Evolutionary conservation across 768 basidiomycete genomes (phyloP).

Genomic region (Amanita jacksonii): DNA sequence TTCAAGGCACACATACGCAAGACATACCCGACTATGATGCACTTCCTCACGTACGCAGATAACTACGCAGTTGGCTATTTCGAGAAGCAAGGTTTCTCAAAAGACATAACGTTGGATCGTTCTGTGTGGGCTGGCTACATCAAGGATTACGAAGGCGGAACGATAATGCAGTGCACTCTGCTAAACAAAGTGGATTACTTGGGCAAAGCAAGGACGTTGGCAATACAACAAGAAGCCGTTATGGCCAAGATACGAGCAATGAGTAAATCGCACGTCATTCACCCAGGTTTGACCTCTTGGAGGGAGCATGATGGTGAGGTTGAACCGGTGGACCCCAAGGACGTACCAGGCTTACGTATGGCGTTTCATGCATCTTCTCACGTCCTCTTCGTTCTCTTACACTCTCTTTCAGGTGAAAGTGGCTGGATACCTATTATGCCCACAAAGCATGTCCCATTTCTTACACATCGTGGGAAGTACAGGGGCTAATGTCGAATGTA

Average conservation of each 20-base stretch:
- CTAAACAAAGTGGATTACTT: conserved; percentile 88
- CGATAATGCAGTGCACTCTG: conserved; percentile 98
- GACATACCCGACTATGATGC: conserved; percentile 79
- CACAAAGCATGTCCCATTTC: conserved; percentile 41
- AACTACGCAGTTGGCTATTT: conserved; percentile 99
- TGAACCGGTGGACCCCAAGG: conserved; percentile 55
- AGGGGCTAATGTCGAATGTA: conserved; percentile 12
- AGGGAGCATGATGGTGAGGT: conserved; percentile 57
- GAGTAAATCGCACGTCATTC: conserved; percentile 79
- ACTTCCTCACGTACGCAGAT: conserved; percentile 97
- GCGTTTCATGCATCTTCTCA: conserved; percentile 5
- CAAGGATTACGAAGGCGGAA: conserved; percentile 99
- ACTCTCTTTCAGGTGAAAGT: conserved; percentile 58
- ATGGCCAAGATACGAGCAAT: conserved; percentile 80
- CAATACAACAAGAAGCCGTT: conserved; percentile 82
- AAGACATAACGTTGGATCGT: conserved; percentile 89
- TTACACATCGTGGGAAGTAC: not conserved
- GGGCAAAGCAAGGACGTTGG: conserved; percentile 64
- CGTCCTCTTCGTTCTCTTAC: conserved; percentile 5
- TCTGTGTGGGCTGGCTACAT: conserved; percentile 97
- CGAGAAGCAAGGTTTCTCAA: conserved; percentile 98
- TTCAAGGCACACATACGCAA: conserved; percentile 88
- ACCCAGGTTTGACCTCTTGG: conserved; percentile 53
- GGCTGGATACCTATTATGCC: conserved; percentile 88
- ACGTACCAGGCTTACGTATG: conserved; percentile 85